A percentile compares a stretch with the other conserved stretches of the same genome.
These are phyloP conservation scores for Amylocystis lapponica DNA, from an alignment of 768 basidiomycete species.

Conservation along the genomic window DNA sequence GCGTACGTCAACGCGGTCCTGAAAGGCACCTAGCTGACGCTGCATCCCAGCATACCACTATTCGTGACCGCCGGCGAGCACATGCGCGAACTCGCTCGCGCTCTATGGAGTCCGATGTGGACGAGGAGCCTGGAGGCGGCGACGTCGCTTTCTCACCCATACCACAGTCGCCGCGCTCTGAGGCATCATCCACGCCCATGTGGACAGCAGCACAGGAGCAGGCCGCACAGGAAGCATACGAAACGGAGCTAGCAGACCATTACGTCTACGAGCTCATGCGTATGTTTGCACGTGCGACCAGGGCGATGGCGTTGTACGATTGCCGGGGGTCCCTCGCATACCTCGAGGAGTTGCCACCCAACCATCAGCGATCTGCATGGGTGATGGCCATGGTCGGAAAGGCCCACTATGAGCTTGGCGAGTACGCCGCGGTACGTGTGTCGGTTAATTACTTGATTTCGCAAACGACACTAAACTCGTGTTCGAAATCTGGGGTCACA, in stretches of 20 bases:
- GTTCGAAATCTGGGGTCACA: constrained; percentile 25
- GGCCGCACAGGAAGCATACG: constrained; percentile 66
- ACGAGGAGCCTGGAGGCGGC: constrained; percentile 49
- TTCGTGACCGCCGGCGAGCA: constrained; percentile 58
- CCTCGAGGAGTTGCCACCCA: constrained; percentile 68
- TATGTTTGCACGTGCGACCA: constrained; percentile 75
- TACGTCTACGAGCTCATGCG: constrained; percentile 79
- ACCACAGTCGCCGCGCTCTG: constrained; percentile 35
- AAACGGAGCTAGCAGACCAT: constrained; percentile 70
- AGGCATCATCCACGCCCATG: constrained; percentile 50
- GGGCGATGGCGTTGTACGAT: constrained; percentile 70
- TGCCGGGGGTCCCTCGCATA: constrained; percentile 69
- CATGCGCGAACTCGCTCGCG: constrained; percentile 46
- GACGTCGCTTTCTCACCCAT: constrained; percentile 46
- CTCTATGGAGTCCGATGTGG: constrained; percentile 55
- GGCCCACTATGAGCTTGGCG: constrained; percentile 84
- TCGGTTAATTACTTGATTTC: not conserved
- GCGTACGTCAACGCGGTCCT: constrained; percentile 4
- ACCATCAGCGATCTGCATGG: constrained; percentile 70
- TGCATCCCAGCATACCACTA: constrained; percentile 28
- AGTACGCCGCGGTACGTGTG: constrained; percentile 77
- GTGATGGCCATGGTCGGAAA: constrained; percentile 80
- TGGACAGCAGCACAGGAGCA: constrained; percentile 67
- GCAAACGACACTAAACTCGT: constrained; percentile 11
- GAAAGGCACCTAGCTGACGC: constrained; percentile 2